Evolutionary conservation across 2,329 filamentous ascomycete species (phyloP).

Genomic region (Ambrosiella xylebori): DNA sequence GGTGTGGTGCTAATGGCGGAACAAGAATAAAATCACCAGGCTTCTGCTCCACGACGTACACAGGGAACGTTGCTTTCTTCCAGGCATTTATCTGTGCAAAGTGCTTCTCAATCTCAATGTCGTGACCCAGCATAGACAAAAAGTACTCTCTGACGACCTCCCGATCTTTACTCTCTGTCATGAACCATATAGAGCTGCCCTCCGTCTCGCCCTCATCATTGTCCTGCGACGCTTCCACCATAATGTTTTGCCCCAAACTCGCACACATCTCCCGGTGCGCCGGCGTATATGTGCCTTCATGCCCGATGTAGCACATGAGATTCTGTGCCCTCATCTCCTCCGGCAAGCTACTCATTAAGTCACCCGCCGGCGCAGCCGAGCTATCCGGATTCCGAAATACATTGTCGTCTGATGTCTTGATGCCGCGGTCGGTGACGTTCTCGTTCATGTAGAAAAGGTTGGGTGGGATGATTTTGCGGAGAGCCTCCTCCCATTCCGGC

Average conservation of each 20-base stretch:
- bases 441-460: slow-evolving; percentile 85
- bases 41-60: slow-evolving; percentile 81
- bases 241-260: slow-evolving; percentile 89
- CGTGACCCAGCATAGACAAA: slow-evolving; percentile 78
- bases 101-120: slow-evolving; percentile 92
- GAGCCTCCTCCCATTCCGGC: slow-evolving; percentile 62
- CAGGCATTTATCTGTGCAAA: slow-evolving; percentile 92
- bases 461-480: slow-evolving; percentile 62
- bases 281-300: slow-evolving; percentile 93
- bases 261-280: slow-evolving; percentile 96
- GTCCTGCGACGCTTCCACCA: slow-evolving; percentile 70
- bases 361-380: slow-evolving; percentile 58
- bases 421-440: slow-evolving; percentile 36
- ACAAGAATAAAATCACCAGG: slow-evolving; percentile 87
- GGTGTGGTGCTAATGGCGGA: slow-evolving; percentile 81
- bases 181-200: slow-evolving; percentile 94
- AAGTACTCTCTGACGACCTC: slow-evolving; percentile 87
- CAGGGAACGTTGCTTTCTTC: slow-evolving; percentile 85
- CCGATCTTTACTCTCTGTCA: slow-evolving; percentile 91
- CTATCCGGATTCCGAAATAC: slow-evolving; percentile 29
- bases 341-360: slow-evolving; percentile 87
- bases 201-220: slow-evolving; percentile 56
- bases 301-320: slow-evolving; percentile 94
- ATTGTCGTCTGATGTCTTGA: slow-evolving; percentile 13
- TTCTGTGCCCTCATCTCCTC: slow-evolving; percentile 82